Evolutionary conservation across 345 rosid genomes (phyloP), one percentile per base, ranked within the genome.

Genomic region (Populus nigra): DNA sequence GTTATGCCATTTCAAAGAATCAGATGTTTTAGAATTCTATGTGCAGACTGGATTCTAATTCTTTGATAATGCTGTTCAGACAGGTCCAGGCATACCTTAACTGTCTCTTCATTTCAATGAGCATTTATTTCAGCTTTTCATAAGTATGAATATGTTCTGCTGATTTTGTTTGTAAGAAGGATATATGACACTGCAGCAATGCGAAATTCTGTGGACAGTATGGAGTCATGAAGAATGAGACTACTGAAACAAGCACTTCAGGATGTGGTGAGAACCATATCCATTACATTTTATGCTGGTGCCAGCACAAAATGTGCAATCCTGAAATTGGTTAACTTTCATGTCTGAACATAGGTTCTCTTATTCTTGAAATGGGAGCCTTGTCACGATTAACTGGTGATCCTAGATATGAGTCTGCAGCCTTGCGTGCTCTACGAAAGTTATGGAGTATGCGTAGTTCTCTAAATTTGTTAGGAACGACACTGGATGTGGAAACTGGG

Each of bases 341-440:
- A n/a, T 72, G 27, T 81, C 41, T 66, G 74, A 20, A 31, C 67
- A 67, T 77, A 95, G 98, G 99, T 85, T 93, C 98, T 79, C 85
- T 95, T 76, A 93, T 95, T 83, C 97, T 93, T 82, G 99, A 95
- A 87, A 93, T 92, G 98, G 99, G 99, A 87, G 92, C 97, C 72
- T 79, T 95, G 77, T 95, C 99, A 82, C 91, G 84, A 77, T 87
- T 95, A 85, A 93, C 97, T 57, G 97, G 93, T 75, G 94, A 95
- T 84, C 93, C 94, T 75, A 86, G 88, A 77, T 95, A 87, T 75
- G 99, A 95, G 79, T 86, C 90, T 75, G 99, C 90, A 74, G 96
- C 99, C 77, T 47, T 93, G 80, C 96, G 91, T 69, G 96, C 99
- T 53, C 91, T 95, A 61, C 92, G 94, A 74, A 93, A 86, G 87